phyloP scores from a whole-genome alignment of 306 rosid species.

The Cucumis hystrix region DNA sequence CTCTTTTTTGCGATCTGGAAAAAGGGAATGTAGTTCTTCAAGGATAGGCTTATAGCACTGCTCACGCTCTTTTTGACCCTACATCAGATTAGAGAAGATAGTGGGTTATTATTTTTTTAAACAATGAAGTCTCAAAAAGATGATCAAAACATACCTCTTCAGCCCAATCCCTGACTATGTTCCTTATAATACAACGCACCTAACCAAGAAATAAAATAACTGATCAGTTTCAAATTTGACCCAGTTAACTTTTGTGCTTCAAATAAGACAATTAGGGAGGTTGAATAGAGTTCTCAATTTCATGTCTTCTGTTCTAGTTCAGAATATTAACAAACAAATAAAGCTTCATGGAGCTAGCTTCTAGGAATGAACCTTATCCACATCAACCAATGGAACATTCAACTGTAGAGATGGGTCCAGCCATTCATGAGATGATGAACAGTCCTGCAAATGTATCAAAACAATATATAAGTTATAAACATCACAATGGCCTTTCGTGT shows the following conservation, averaged over 20 bases:
- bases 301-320: neutral
- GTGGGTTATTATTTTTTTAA: neutral
- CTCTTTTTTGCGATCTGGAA: slow-evolving; percentile 49
- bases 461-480: neutral
- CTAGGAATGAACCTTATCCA: slow-evolving; percentile 54
- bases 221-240: neutral
- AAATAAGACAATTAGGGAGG: neutral
- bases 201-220: slow-evolving; percentile 11
- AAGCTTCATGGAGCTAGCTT: neutral
- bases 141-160: slow-evolving; percentile 42
- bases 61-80: slow-evolving; percentile 93
- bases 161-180: slow-evolving; percentile 94
- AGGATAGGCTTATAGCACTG: slow-evolving; percentile 94
- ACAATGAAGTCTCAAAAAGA: neutral
- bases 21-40: slow-evolving; percentile 62
- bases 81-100: slow-evolving; percentile 2
- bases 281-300: neutral
- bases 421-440: slow-evolving; percentile 45
- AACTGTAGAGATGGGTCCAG: slow-evolving; percentile 53
- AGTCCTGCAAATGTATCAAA: slow-evolving; percentile 25
- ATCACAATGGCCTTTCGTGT: neutral
- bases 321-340: neutral
- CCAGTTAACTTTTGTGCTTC: neutral
- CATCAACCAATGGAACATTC: slow-evolving; percentile 83
- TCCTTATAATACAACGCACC: slow-evolving; percentile 88